Evolutionary conservation across 148 eudicot genomes (phyloP), one percentile per base, ranked within the genome.

Genomic region (Heliamphora exappendiculata): DNA sequence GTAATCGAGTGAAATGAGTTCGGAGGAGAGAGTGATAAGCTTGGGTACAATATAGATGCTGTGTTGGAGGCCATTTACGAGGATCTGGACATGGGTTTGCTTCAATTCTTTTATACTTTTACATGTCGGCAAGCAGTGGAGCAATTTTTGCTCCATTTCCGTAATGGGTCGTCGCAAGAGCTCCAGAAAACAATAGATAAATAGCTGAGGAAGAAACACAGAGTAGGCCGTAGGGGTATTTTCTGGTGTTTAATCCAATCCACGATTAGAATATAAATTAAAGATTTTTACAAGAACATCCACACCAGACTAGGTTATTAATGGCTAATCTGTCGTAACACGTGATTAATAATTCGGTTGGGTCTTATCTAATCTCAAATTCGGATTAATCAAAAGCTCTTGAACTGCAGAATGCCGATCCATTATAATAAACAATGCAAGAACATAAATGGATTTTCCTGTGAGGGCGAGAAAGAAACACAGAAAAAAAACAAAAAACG

Each of bases 51-150:
- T 22, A 79, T 70, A 82, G 62, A 72, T 75, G 85, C 31, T 29
- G 28, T 70, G 45, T 64, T 75, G 73, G 66, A 78, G 79, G 73
- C 82, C 80, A 72, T 79, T 79, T 53, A 82, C 37, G 77, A 82
- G 72, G 19, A 76, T 82, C 31, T 79, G 80, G 45, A 79, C 71
- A 68, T 82, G 85, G 80, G 82, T 79, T 58, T 79, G 77, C 29
- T 79, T 79, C 34, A 82, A 67, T 67, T 79, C 79, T 57, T 47
- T 76, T 45, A 66, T 47, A 8, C 20, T 79, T 55, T 67, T 71
- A 68, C 82, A 79, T 6, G 66, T 79, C 50, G 67, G 70, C 75
- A 82, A 79, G 16, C 79, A 10, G 20, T 45, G 37, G 28, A 68
- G 70, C 75, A 79, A 57, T 68, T 76, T 49, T 47, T 78, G 81